phyloP scores from a whole-genome alignment of 139 green algal species.

The Micractinium sp. region DNA sequence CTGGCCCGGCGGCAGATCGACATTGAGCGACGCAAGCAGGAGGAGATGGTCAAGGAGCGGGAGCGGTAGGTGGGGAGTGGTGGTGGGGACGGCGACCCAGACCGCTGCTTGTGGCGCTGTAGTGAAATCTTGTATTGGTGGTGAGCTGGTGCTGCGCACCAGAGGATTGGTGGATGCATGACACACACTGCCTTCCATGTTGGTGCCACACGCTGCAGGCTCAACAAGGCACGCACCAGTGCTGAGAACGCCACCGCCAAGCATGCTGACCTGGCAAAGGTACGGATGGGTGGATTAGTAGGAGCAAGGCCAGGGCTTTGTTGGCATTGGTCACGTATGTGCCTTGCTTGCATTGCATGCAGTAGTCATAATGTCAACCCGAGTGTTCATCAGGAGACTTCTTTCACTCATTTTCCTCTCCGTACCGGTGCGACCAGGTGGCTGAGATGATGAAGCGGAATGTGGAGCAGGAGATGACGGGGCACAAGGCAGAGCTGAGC shows the following conservation, averaged over 20 bases:
- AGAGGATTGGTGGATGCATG: background rate
- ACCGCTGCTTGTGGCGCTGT: no score
- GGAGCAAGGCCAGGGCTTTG: background rate
- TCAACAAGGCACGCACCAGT: constrained; percentile 84
- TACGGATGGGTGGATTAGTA: background rate
- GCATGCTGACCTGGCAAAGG: constrained; percentile 80
- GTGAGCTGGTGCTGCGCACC: background rate
- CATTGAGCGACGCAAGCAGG: constrained; percentile 74
- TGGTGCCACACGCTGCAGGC: constrained; percentile 49
- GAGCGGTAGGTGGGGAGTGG: constrained; percentile 51
- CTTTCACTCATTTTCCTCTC: no score
- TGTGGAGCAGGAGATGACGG: constrained; percentile 87
- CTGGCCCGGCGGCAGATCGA: constrained; percentile 42
- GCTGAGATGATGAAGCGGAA: constrained; percentile 88
- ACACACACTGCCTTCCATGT: background rate
- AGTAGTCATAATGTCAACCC: no score
- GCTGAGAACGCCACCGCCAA: constrained; percentile 85
- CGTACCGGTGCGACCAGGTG: constrained; percentile 35
- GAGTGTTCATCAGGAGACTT: no score
- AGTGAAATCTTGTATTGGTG: no score
- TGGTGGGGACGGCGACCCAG: no score
- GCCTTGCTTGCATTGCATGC: no score
- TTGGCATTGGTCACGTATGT: no score
- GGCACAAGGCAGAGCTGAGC: constrained; percentile 82
- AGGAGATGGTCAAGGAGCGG: constrained; percentile 84